Percentiles rank a stretch among this genome's conserved stretches.
These are phyloP conservation scores for Micromonas pusilla DNA, from an alignment of 139 green algal species.

Conservation along the genomic window DNA sequence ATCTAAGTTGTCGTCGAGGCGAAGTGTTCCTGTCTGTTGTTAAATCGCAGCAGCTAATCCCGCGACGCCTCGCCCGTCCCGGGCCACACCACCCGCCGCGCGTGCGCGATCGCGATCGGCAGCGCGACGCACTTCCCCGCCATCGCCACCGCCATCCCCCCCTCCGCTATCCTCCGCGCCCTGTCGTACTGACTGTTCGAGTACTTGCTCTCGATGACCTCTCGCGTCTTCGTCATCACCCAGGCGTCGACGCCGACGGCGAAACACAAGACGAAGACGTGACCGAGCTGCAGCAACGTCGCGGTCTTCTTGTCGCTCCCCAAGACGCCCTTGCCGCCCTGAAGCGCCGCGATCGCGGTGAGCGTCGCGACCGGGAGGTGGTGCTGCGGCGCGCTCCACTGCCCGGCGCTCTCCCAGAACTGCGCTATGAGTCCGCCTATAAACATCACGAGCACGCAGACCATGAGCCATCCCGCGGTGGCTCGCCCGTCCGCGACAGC, in stretches of 20 bases:
- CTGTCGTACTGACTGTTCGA: too few species aligned
- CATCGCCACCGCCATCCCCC: background rate
- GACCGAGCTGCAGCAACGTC: background rate
- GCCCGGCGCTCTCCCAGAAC: background rate
- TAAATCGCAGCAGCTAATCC: too few species aligned
- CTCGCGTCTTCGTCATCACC: background rate
- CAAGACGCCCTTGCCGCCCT: background rate
- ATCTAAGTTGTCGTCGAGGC: too few species aligned
- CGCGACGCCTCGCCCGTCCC: too few species aligned
- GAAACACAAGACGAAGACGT: background rate
- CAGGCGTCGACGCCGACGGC: background rate
- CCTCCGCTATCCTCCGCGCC: too few species aligned
- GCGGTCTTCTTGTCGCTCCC: background rate
- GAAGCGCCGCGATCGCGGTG: background rate
- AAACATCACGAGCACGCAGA: background rate
- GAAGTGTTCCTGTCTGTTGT: too few species aligned
- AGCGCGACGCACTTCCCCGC: too few species aligned
- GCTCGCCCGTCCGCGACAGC: background rate
- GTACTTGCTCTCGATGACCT: too few species aligned
- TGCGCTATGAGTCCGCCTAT: background rate
- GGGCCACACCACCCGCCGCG: too few species aligned
- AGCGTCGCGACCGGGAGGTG: background rate
- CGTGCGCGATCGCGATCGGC: too few species aligned
- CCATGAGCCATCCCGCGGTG: background rate
- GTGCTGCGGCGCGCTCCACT: background rate